Conservation (phyloP, 2,329 filamentous ascomycete genomes). For the Arthrobotrys conoides region DNA sequence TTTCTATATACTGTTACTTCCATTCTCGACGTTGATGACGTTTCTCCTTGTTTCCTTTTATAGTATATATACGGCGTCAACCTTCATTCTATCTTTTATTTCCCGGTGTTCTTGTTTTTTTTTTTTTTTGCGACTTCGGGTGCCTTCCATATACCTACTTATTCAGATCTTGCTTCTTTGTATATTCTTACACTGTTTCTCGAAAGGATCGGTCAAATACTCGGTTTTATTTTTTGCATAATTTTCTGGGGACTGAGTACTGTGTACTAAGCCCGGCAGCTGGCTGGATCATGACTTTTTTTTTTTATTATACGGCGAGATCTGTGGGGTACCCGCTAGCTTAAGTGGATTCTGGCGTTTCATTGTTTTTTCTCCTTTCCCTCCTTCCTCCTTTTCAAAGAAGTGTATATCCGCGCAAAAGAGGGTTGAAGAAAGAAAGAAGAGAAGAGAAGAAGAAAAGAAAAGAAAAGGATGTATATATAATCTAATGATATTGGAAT, state of each 20-base stretch:
- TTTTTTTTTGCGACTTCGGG: constrained; percentile 8
- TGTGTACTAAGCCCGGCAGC: not conserved
- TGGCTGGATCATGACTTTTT: not conserved
- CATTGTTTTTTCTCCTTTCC: not conserved
- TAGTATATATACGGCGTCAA: not conserved
- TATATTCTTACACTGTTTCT: constrained; percentile 6
- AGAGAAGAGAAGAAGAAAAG: not conserved
- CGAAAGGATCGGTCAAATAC: constrained; percentile 9
- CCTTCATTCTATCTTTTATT: not conserved
- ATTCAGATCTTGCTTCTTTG: not conserved
- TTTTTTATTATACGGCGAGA: not conserved
- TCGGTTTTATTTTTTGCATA: not conserved
- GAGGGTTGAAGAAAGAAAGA: not conserved
- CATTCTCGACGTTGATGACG: not conserved
- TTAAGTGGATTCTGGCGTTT: not conserved
- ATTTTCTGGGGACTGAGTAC: not conserved
- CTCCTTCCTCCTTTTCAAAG: not conserved
- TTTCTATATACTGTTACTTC: constrained; percentile 1
- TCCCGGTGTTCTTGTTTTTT: not conserved
- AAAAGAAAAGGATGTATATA: constrained; percentile 5
- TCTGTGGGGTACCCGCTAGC: no score
- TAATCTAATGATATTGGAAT: not conserved
- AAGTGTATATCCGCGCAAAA: not conserved
- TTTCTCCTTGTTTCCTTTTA: not conserved
- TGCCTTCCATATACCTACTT: constrained; percentile 1